Percentiles rank a stretch among this genome's conserved stretches.
These are phyloP conservation scores for Ceratocystis alfenasii DNA, from an alignment of 2,329 filamentous ascomycete species.

Conservation along the genomic window DNA sequence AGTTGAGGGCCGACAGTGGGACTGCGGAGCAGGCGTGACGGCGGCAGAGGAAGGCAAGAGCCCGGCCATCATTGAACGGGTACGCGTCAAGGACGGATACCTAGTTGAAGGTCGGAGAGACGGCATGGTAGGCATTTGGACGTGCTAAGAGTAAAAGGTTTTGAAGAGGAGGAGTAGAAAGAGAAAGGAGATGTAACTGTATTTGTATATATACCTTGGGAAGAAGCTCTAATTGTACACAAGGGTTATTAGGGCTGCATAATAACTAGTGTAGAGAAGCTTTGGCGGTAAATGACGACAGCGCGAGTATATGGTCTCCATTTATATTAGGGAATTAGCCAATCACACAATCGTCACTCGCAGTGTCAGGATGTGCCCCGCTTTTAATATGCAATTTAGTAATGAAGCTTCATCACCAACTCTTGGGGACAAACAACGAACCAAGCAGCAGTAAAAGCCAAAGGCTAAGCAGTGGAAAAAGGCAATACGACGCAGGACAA, in stretches of 20 bases:
- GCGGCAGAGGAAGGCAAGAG: slow-evolving; percentile 54
- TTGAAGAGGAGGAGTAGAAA: background rate
- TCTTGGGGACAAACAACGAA: background rate
- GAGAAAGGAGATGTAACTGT: background rate
- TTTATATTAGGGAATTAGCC: background rate
- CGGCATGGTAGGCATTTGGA: slow-evolving; percentile 84
- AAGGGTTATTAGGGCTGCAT: background rate
- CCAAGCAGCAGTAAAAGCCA: background rate
- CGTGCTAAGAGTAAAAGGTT: slow-evolving; percentile 39
- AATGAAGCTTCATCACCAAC: slow-evolving; percentile 5
- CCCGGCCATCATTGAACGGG: slow-evolving; percentile 60
- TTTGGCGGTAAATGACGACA: slow-evolving; percentile 7
- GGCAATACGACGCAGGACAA: background rate
- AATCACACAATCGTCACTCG: background rate
- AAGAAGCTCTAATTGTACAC: no score
- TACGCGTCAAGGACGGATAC: slow-evolving; percentile 88
- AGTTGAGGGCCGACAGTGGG: slow-evolving; percentile 89
- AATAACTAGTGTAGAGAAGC: background rate
- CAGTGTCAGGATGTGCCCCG: background rate
- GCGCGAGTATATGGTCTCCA: background rate
- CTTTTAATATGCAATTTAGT: background rate
- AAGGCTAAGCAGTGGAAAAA: background rate
- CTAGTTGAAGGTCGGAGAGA: slow-evolving; percentile 80
- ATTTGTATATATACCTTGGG: slow-evolving; percentile 8
- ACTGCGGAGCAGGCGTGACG: slow-evolving; percentile 73